These are phyloP conservation scores for Actinomortierella ambigua DNA, from an alignment of 371 early-diverging fungal species.

Conservation along the genomic window DNA sequence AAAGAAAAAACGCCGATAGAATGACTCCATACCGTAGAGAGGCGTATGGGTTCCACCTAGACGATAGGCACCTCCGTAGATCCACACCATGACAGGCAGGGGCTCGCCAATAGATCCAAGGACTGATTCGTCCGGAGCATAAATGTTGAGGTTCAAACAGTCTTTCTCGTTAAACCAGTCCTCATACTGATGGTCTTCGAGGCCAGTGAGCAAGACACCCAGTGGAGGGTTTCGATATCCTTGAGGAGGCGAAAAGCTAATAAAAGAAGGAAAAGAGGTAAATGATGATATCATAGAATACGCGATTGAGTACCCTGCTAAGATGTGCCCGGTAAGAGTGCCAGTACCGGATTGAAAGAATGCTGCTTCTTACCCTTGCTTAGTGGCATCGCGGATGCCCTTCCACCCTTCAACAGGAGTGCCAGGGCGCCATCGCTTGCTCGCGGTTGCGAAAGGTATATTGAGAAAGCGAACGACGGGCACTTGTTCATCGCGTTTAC, in stretches of 20 bases:
- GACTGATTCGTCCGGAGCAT: constrained; percentile 22
- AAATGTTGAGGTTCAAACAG: constrained; percentile 48
- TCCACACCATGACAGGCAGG: constrained; percentile 46
- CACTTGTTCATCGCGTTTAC: too few relatives aligned
- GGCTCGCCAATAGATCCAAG: neutral
- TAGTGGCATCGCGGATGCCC: constrained; percentile 26
- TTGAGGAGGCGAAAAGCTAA: too few relatives aligned
- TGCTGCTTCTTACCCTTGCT: constrained; percentile 22
- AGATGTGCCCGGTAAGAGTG: too few relatives aligned
- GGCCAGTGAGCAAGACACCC: too few relatives aligned
- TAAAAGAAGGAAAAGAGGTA: too few relatives aligned
- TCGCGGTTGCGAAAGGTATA: constrained; percentile 23
- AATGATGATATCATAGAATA: too few relatives aligned
- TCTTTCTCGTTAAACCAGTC: constrained; percentile 25
- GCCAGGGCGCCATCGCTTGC: constrained; percentile 27
- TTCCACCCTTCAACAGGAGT: constrained; percentile 27
- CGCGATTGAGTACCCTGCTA: too few relatives aligned
- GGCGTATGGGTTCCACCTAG: constrained; percentile 8
- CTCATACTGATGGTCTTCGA: too few relatives aligned
- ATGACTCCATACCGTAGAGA: constrained; percentile 5
- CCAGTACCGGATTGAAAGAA: too few relatives aligned
- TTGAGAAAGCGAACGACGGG: constrained; percentile 16
- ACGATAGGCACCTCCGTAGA: constrained; percentile 28
- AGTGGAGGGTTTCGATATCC: too few relatives aligned
- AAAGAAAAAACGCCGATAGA: neutral